Conservation (phyloP, 129 eudicot genomes). For the Silybum marianum region DNA sequence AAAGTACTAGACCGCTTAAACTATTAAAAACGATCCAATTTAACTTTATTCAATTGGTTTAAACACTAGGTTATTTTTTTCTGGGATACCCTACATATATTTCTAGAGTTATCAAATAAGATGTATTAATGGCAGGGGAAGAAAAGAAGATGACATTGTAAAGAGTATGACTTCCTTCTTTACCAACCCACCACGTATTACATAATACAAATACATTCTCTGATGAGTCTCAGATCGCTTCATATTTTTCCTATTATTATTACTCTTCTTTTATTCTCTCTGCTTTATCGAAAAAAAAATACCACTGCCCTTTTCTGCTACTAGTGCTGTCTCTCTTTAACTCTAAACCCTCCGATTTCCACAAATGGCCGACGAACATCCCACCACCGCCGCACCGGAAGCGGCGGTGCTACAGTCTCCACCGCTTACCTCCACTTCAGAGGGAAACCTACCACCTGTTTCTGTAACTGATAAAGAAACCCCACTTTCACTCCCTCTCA, state of each 20-base stretch:
- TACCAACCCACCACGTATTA: not conserved
- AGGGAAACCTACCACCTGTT: conserved; percentile 10
- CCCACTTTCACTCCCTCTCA: conserved; percentile 11
- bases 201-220: not conserved
- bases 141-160: not conserved
- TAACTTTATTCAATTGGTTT: no score
- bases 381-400: conserved; percentile 29
- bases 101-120: no score
- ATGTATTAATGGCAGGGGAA: not conserved
- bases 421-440: not conserved
- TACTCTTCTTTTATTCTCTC: conserved; percentile 23
- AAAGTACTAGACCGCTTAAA: no score
- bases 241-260: not conserved
- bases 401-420: not conserved
- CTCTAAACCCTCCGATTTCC: conserved; percentile 23
- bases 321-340: not conserved
- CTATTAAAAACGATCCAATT: no score
- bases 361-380: conserved; percentile 28
- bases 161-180: not conserved
- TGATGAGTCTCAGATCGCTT: not conserved
- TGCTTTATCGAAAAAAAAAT: conserved; percentile 14
- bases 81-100: no score
- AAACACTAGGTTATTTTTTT: no score
- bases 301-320: not conserved
- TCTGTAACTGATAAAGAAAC: conserved; percentile 30